phyloP scores from a whole-genome alignment of 2,329 filamentous ascomycete species.

The Alternaria sp. region DNA sequence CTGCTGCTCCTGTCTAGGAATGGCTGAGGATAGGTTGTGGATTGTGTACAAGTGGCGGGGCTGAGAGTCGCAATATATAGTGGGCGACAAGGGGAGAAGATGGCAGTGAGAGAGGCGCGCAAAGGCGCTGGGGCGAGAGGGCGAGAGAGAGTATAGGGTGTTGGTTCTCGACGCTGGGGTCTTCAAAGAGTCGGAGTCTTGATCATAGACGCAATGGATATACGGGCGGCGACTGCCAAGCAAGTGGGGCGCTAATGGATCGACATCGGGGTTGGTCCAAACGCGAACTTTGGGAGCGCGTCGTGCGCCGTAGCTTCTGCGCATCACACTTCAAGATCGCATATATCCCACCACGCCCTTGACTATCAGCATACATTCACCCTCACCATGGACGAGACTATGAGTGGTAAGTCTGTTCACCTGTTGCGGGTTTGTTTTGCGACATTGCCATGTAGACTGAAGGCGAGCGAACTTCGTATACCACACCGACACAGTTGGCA shows the following conservation, averaged over 20 bases:
- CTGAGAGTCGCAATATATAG: slow-evolving; percentile 7
- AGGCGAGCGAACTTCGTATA: not conserved
- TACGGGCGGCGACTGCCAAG: slow-evolving; percentile 28
- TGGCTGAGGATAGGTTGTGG: slow-evolving; percentile 22
- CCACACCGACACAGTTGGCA: slow-evolving; percentile 2
- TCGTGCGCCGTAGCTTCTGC: slow-evolving; percentile 18
- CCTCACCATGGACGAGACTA: slow-evolving; percentile 48
- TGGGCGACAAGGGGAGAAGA: slow-evolving; percentile 4
- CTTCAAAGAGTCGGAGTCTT: slow-evolving; percentile 47
- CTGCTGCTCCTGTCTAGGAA: slow-evolving; percentile 30
- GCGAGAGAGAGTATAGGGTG: slow-evolving; percentile 32
- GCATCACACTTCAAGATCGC: slow-evolving; percentile 7
- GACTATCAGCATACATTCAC: not conserved
- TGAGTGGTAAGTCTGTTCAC: slow-evolving; percentile 44
- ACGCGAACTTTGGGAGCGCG: slow-evolving; percentile 31
- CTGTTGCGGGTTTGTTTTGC: not conserved
- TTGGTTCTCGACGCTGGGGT: slow-evolving; percentile 52
- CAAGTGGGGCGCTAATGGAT: slow-evolving; percentile 20
- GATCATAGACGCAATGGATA: slow-evolving; percentile 27
- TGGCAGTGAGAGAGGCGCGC: slow-evolving; percentile 13
- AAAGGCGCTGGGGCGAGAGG: slow-evolving; percentile 28
- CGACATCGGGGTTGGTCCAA: slow-evolving; percentile 15
- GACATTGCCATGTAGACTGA: not conserved
- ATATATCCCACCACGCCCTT: not conserved
- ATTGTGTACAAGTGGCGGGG: slow-evolving; percentile 5